Evolutionary conservation across 2,329 filamentous ascomycete genomes (phyloP), one percentile per base, ranked within the genome.

Genomic region (Trichoderma semiorbis): DNA sequence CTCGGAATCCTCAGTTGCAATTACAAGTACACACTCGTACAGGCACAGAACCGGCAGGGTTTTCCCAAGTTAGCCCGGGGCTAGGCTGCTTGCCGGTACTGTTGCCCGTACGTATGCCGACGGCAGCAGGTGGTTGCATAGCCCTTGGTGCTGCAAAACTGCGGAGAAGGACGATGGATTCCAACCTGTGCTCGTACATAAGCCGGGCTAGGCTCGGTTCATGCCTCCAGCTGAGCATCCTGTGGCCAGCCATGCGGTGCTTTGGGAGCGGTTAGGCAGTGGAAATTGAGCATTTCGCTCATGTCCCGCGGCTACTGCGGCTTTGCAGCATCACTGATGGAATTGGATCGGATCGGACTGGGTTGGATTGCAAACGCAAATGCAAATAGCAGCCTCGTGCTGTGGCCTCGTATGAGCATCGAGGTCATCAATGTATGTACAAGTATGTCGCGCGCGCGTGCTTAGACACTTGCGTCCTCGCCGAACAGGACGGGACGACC

Each of bases 361-460:
- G n/a, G 11, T 50, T 21, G 43, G n/a, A 47, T 47, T 7, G n/a
- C n/a, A 50, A 50, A 21, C 24, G 43, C n/a, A 50, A 50, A 21
- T 50, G 43, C 18, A 47, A 47, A 47, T 6, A 47, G 43, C n/a
- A 47, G 34, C 34, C 34, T 36, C 34, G 34, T 36, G 34, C 34
- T 16, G 14, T 36, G 34, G 14, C 34, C 34, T 47, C 43, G 43
- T 47, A n/a, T 47, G 43, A 47, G 43, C 43, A 39, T 39, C 36
- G 43, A 47, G 43, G 36, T 39, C 36, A 39, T 18, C 18, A 16
- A 53, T 36, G 47, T 34, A 67, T 36, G 64, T 43, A 58, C 53
- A n/a, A 43, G 65, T 47, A 34, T 50, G 65, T 69, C 36, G 66
- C 66, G 66, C 66, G 66, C 66, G 66, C 55, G 55, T 60, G 63